Conservation (phyloP, 108 stramenopile species). For the Cyclotella choctawhatcheeana region DNA sequence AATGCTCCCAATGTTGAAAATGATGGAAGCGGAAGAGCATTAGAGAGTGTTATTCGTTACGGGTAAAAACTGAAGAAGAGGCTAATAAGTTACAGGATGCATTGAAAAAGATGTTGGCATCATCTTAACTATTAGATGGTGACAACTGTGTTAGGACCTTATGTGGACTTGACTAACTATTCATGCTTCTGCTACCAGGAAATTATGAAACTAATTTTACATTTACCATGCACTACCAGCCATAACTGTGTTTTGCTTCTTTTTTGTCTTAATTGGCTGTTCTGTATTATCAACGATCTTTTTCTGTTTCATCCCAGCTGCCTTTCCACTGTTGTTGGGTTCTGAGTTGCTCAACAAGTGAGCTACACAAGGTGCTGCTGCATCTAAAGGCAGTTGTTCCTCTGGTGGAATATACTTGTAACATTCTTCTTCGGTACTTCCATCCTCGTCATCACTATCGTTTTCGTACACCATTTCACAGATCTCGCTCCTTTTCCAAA, state of each 20-base stretch:
- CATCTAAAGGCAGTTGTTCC: slow-evolving; percentile 66
- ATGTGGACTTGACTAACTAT: not conserved
- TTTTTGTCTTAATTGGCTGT: not conserved
- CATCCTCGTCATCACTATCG: slow-evolving; percentile 58
- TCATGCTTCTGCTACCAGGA: not conserved
- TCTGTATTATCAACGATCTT: not conserved
- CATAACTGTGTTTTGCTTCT: not conserved
- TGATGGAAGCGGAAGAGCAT: slow-evolving; percentile 1
- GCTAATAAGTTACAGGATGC: slow-evolving; percentile 29
- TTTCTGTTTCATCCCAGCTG: not conserved
- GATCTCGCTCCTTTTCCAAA: slow-evolving; percentile 85
- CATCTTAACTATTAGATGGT: slow-evolving; percentile 2
- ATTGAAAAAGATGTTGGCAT: slow-evolving; percentile 39
- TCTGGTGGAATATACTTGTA: slow-evolving; percentile 82
- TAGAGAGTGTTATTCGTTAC: slow-evolving; percentile 44
- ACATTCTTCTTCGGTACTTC: slow-evolving; percentile 66
- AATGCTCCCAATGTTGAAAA: slow-evolving; percentile 29
- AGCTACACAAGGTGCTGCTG: slow-evolving; percentile 57
- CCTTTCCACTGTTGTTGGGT: not conserved
- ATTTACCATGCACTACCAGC: slow-evolving; percentile 40
- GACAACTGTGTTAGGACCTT: too few relatives aligned
- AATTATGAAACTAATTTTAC: not conserved
- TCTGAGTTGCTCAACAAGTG: slow-evolving; percentile 43
- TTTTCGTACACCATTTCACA: slow-evolving; percentile 75
- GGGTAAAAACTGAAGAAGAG: slow-evolving; percentile 40